Evolutionary conservation across 2,329 filamentous ascomycete genomes (phyloP).

Genomic region (Microsporum audouinii): DNA sequence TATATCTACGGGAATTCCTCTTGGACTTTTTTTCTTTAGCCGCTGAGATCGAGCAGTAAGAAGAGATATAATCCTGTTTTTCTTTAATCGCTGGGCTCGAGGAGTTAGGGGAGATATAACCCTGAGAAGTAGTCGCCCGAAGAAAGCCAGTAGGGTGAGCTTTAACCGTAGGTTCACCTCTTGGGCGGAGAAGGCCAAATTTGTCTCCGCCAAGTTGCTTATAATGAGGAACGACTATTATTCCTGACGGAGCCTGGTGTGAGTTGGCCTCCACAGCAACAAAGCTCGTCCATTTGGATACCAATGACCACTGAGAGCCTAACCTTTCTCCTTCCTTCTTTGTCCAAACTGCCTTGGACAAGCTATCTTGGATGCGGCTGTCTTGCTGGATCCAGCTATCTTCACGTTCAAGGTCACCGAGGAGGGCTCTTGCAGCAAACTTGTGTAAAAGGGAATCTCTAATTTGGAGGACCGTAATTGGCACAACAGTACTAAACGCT

Average conservation of each 20-base stretch:
- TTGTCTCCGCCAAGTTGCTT: background rate
- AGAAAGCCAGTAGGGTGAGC: no score
- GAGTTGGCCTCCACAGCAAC: background rate
- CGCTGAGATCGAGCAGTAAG: no score
- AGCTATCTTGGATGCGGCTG: background rate
- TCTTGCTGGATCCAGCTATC: background rate
- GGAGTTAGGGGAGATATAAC: no score
- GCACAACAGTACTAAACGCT: background rate
- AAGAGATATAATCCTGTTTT: no score
- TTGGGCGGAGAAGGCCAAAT: background rate
- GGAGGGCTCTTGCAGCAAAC: background rate
- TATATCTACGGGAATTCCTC: no score
- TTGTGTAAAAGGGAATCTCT: background rate
- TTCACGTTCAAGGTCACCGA: background rate
- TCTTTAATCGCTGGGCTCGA: no score
- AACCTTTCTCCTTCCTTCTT: background rate
- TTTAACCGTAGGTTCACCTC: background rate
- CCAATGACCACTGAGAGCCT: background rate
- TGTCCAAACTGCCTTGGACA: background rate
- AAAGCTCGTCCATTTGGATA: constrained; percentile 2
- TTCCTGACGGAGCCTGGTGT: background rate
- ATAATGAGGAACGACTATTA: background rate
- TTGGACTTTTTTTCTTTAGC: no score
- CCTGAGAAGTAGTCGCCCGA: no score
- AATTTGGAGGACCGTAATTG: background rate